Evolutionary conservation across 2,329 filamentous ascomycete species (phyloP).

Genomic region (Nothopassalora personata): DNA sequence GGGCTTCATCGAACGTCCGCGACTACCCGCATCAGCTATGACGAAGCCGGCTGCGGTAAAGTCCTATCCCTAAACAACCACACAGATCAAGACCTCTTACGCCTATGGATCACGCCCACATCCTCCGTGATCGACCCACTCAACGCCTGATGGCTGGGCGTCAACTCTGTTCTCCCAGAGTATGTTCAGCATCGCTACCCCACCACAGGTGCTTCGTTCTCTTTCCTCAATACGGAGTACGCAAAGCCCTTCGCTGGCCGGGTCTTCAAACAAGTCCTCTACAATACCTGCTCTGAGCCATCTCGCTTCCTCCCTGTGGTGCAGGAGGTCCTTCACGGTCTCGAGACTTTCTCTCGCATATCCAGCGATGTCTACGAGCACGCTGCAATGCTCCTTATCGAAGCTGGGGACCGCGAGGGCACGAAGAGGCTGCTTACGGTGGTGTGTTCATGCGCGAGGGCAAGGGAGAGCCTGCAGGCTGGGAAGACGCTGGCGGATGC

Average conservation of each 20-base stretch:
- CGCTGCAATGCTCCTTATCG: constrained; percentile 10
- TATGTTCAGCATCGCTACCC: constrained; percentile 34
- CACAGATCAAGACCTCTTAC: constrained; percentile 30
- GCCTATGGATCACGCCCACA: constrained; percentile 34
- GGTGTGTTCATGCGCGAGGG: constrained; percentile 16
- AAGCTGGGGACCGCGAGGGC: constrained; percentile 13
- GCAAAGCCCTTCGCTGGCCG: constrained; percentile 23
- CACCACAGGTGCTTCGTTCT: constrained; percentile 31
- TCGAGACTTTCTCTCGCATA: constrained; percentile 17
- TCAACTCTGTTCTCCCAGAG: constrained; percentile 29
- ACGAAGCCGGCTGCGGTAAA: constrained; percentile 35
- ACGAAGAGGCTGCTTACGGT: constrained; percentile 17
- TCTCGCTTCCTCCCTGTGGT: constrained; percentile 13
- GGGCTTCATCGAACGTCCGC: constrained; percentile 42
- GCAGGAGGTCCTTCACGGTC: constrained; percentile 14
- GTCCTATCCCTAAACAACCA: constrained; percentile 28
- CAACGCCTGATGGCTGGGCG: constrained; percentile 34
- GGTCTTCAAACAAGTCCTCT: constrained; percentile 19
- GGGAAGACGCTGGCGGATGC: constrained; percentile 13
- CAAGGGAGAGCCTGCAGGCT: constrained; percentile 7
- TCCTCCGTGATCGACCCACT: constrained; percentile 34
- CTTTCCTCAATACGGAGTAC: constrained; percentile 33
- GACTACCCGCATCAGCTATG: constrained; percentile 34
- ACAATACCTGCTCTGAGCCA: constrained; percentile 19
- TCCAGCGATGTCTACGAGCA: constrained; percentile 15